phyloP scores from a whole-genome alignment of 345 rosid genomes.

The Lenwebbia sp. region DNA sequence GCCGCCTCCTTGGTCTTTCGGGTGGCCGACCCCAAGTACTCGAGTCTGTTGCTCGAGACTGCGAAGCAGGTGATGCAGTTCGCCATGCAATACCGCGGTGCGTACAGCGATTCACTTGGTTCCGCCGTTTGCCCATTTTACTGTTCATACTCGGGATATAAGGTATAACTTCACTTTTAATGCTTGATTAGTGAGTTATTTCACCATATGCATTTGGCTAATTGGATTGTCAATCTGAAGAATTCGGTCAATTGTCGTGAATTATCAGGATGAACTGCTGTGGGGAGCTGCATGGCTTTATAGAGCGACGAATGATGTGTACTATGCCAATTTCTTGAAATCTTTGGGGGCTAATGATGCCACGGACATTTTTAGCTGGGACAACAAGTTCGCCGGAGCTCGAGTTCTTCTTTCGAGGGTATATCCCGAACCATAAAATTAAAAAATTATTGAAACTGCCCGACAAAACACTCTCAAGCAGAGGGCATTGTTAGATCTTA shows the following conservation, averaged over 20 bases:
- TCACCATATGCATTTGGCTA: neutral
- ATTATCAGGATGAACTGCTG: constrained; percentile 64
- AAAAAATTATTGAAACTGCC: neutral
- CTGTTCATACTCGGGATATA: constrained; percentile 84
- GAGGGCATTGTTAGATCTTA: neutral
- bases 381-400: constrained; percentile 87
- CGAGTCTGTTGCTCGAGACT: constrained; percentile 35
- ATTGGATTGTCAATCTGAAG: neutral
- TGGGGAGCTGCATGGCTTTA: constrained; percentile 92
- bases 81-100: constrained; percentile 66
- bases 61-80: constrained; percentile 66
- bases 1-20: constrained; percentile 91
- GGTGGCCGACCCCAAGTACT: constrained; percentile 39
- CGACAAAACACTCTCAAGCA: neutral
- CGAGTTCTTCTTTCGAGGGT: constrained; percentile 75
- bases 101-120: constrained; percentile 78
- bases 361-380: constrained; percentile 90
- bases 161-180: constrained; percentile 22
- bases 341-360: constrained; percentile 67
- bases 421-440: neutral
- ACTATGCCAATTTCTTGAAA: constrained; percentile 49
- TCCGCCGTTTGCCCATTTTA: constrained; percentile 77
- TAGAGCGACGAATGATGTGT: constrained; percentile 57
- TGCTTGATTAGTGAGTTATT: neutral
- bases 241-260: neutral